Evolutionary conservation across 768 basidiomycete species (phyloP).

Genomic region (Calocybe gangraenosa): DNA sequence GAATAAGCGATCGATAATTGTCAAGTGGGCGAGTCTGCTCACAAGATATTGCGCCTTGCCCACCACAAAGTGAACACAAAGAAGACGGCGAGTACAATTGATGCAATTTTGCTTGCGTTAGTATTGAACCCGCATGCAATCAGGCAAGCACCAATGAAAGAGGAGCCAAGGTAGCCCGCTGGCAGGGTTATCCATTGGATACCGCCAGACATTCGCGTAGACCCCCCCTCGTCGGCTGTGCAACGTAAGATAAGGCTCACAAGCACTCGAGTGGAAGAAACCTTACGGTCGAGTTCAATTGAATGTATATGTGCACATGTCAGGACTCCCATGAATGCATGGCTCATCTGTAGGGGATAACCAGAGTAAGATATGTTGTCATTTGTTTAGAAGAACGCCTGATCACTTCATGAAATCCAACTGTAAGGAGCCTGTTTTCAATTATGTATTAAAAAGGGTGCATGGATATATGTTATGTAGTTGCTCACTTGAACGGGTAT

Average conservation of each 20-base stretch:
- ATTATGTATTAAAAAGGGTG: neutral
- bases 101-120: conserved; percentile 83
- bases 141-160: conserved; percentile 80
- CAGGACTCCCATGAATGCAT: conserved; percentile 73
- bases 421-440: conserved; percentile 61
- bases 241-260: neutral
- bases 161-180: conserved; percentile 78
- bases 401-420: conserved; percentile 81
- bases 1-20: neutral
- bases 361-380: neutral
- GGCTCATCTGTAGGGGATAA: conserved; percentile 62
- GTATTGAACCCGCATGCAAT: conserved; percentile 90
- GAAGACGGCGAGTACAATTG: conserved; percentile 75
- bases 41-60: conserved; percentile 76
- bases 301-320: conserved; percentile 86
- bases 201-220: conserved; percentile 84
- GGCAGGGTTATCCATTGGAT: conserved; percentile 78
- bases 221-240: conserved; percentile 83
- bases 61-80: conserved; percentile 89
- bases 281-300: conserved; percentile 77
- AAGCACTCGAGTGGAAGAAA: conserved; percentile 23
- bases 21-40: conserved; percentile 21
- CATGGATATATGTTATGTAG: neutral
- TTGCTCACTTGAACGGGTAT: conserved; percentile 86
- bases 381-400: neutral